phyloP scores from a whole-genome alignment of 345 rosid genomes.

The Microcos paniculata region DNA sequence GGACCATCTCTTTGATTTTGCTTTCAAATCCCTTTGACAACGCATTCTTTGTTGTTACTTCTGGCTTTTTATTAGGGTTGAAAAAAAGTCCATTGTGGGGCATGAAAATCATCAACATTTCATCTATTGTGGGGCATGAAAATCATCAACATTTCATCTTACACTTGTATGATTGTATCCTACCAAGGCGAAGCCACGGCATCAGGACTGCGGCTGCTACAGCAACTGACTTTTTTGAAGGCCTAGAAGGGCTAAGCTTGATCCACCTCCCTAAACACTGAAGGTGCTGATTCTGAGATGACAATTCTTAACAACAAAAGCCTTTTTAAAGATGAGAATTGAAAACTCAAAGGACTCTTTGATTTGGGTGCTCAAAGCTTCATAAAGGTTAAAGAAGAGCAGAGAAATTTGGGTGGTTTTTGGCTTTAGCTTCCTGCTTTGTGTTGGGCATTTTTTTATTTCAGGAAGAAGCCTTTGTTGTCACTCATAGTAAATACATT shows the following conservation, averaged over 20 bases:
- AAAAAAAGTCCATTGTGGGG: background rate
- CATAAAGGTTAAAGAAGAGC: background rate
- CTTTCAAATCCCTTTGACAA: background rate
- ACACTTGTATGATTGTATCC: too few relatives aligned
- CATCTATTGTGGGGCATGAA: background rate
- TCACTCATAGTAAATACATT: background rate
- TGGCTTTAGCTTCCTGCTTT: background rate
- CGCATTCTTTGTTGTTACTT: background rate
- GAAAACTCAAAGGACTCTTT: constrained; percentile 1
- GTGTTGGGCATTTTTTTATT: background rate
- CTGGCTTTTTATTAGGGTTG: background rate
- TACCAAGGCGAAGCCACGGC: background rate
- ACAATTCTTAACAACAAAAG: background rate
- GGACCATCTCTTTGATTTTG: background rate
- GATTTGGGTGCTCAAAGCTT: background rate
- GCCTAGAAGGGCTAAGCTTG: background rate
- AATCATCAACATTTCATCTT: background rate
- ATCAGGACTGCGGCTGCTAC: too few relatives aligned
- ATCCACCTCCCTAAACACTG: constrained; percentile 4
- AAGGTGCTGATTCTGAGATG: constrained; percentile 6
- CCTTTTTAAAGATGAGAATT: background rate
- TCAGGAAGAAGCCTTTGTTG: too few relatives aligned
- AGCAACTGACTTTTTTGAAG: background rate
- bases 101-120: background rate
- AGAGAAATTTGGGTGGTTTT: background rate